Evolutionary conservation across 345 rosid species (phyloP).

Genomic region (Mallotus nudiflorus): DNA sequence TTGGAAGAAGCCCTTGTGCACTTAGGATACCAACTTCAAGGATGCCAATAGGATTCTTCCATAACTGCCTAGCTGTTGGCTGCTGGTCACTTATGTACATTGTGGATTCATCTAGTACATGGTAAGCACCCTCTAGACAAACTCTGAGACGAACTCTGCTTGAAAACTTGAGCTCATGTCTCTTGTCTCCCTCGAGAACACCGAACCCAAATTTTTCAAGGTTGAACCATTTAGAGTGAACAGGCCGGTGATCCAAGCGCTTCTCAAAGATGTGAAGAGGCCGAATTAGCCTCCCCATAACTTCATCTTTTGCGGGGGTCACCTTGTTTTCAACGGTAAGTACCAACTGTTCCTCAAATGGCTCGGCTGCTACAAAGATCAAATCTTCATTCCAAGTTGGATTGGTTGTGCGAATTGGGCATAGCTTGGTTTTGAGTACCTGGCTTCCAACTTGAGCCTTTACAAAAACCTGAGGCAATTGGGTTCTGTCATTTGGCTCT

Average conservation of each 20-base stretch:
- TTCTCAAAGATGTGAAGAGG: constrained; percentile 28
- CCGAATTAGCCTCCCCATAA: constrained; percentile 15
- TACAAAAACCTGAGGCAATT: constrained; percentile 28
- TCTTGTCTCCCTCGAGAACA: constrained; percentile 27
- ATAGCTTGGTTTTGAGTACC: constrained; percentile 29
- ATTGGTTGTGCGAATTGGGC: constrained; percentile 26
- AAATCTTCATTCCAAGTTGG: constrained; percentile 39
- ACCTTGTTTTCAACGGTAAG: constrained; percentile 30
- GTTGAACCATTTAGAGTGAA: constrained; percentile 32
- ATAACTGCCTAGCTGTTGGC: constrained; percentile 36
- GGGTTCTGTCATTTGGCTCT: constrained; percentile 25
- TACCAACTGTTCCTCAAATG: constrained; percentile 31
- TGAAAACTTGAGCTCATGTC: constrained; percentile 32
- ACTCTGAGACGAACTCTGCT: constrained; percentile 36
- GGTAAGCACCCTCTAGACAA: constrained; percentile 37
- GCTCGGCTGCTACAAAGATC: constrained; percentile 35
- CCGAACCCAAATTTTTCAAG: constrained; percentile 33
- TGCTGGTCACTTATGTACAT: constrained; percentile 31
- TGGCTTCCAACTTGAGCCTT: constrained; percentile 36
- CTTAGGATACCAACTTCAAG: constrained; percentile 37
- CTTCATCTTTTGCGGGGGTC: constrained; percentile 28
- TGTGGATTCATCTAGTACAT: constrained; percentile 36
- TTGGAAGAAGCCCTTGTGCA: constrained; percentile 34
- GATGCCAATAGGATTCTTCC: constrained; percentile 32
- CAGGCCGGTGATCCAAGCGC: constrained; percentile 33